These are phyloP conservation scores for Pleurostoma richardsiae DNA, from an alignment of 2,329 filamentous ascomycete species.

Conservation along the genomic window DNA sequence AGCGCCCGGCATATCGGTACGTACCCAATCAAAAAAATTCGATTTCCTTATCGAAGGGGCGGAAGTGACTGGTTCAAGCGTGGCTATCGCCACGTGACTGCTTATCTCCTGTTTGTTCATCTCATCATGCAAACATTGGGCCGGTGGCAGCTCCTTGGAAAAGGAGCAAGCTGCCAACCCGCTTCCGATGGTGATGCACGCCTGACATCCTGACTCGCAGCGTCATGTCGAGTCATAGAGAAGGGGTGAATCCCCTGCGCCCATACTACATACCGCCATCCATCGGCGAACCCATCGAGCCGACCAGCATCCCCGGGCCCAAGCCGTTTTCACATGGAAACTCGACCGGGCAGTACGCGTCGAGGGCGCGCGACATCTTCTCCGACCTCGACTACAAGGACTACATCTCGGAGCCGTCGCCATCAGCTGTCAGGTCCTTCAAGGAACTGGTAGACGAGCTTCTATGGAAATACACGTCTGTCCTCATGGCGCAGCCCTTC, in stretches of 20 bases:
- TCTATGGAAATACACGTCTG: slow-evolving; percentile 85
- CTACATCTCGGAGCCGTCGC: slow-evolving; percentile 72
- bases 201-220: no score
- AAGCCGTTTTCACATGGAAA: slow-evolving; percentile 41
- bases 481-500: slow-evolving; percentile 89
- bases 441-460: slow-evolving; percentile 79
- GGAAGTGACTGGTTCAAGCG: no score
- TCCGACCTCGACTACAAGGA: slow-evolving; percentile 89
- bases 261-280: slow-evolving; percentile 64
- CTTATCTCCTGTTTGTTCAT: no score
- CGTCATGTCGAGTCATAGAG: slow-evolving; percentile 14
- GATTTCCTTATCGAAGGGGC: no score
- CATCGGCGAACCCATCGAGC: slow-evolving; percentile 41
- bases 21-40: no score
- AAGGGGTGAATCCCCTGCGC: slow-evolving; percentile 57
- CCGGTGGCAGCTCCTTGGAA: no score
- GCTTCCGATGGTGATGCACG: no score
- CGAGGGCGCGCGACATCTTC: slow-evolving; percentile 77
- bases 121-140: no score
- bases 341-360: slow-evolving; percentile 41
- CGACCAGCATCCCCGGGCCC: slow-evolving; percentile 30
- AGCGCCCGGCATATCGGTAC: no score
- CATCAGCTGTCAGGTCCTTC: slow-evolving; percentile 67
- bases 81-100: no score
- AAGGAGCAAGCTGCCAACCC: no score